These are phyloP conservation scores for Tolypocladium paradoxum DNA, from an alignment of 2,329 filamentous ascomycete genomes.

Conservation along the genomic window DNA sequence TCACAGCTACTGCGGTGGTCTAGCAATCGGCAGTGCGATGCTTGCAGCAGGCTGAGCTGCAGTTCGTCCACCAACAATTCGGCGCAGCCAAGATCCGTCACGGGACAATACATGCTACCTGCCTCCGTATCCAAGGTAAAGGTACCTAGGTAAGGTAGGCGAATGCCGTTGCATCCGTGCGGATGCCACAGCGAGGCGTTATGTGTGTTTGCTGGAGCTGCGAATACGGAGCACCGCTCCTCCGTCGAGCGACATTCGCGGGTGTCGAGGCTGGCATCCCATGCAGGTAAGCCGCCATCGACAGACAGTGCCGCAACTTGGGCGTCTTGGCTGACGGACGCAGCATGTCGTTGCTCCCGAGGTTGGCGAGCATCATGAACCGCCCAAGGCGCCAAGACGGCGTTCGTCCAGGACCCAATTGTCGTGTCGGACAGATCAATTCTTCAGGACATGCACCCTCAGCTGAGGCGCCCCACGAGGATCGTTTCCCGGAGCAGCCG, in stretches of 20 bases:
- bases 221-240: no score
- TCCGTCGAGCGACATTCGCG: background rate
- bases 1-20: background rate
- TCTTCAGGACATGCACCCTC: background rate
- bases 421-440: background rate
- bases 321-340: background rate
- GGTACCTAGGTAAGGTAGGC: no score
- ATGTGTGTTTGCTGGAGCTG: background rate
- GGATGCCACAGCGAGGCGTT: background rate
- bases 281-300: background rate
- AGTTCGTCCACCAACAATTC: background rate
- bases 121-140: no score
- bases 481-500: background rate
- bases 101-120: background rate
- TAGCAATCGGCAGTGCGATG: background rate
- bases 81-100: background rate
- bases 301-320: background rate
- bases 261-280: background rate
- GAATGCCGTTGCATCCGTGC: background rate
- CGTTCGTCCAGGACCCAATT: background rate
- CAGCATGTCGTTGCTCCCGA: background rate
- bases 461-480: background rate
- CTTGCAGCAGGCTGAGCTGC: slow-evolving; percentile 1
- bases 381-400: background rate
- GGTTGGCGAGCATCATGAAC: background rate